Conservation (phyloP, 352 stramenopile genomes). For the Thraustochytrium sp. region DNA sequence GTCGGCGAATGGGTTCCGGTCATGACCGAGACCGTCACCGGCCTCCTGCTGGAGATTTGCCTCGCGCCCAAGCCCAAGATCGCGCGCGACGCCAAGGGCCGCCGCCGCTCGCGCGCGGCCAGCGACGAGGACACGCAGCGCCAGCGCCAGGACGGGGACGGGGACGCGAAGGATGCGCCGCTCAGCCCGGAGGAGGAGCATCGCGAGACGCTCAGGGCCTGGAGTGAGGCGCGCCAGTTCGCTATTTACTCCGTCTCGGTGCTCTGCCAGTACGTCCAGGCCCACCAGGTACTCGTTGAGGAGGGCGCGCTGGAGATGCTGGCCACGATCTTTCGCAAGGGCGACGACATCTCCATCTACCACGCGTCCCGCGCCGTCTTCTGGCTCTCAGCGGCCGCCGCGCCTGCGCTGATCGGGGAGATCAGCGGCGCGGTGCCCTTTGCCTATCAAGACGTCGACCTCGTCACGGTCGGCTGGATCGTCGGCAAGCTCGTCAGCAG, state of each 20-base stretch:
- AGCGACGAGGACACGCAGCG: not conserved
- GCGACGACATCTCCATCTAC: not conserved
- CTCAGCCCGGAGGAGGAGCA: not conserved
- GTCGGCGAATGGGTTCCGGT: not conserved
- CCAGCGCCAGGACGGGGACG: not conserved
- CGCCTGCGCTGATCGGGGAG: not conserved
- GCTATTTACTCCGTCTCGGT: slow-evolving; percentile 3
- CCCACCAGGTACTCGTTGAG: slow-evolving; percentile 16
- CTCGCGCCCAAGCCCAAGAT: not conserved
- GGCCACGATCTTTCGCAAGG: not conserved
- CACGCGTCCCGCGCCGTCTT: not conserved
- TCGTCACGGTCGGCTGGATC: not conserved
- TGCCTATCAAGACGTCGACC: not conserved
- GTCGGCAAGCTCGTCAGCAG: not conserved
- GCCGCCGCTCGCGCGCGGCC: not conserved
- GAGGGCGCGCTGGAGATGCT: not conserved
- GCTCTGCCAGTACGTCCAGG: slow-evolving; percentile 7
- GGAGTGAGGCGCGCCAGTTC: slow-evolving; percentile 2
- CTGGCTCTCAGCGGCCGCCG: not conserved
- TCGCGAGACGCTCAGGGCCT: not conserved
- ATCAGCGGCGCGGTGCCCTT: not conserved
- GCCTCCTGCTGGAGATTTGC: not conserved
- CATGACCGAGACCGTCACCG: not conserved
- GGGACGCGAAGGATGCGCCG: not conserved
- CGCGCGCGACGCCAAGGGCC: too few relatives aligned